Base-by-base conservation (phyloP, 305 asterid genomes). In the Fraxinus latifolia region DNA sequence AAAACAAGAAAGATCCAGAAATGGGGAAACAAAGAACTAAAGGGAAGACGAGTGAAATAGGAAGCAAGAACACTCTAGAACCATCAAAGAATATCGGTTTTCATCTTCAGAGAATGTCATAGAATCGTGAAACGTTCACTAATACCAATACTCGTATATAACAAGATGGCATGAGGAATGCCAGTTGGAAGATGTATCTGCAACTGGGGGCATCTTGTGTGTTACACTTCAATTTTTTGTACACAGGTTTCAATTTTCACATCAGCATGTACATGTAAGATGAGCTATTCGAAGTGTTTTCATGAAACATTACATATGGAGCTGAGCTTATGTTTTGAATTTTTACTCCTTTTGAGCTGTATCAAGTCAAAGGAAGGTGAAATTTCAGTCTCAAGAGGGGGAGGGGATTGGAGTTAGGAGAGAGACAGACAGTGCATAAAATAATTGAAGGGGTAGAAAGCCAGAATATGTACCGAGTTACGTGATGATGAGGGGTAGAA, bases 361-460 rank as follows among this genome's bases (percentile, higher is more conserved):
- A 65, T 29, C 37, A 17, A 15, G 77, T 80, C 70, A 67, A 17
- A 76, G 53, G 68, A 27, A 65, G 68, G 68, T 65, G 37, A 33
- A 76, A 39, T 76, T 37, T 65, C 29, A 44, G 39, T 62, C 55
- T 8, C 11, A 33, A 33, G 11, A 31, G 44, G 70, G 36, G 53
- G 74, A 60, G 77, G 80, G 27, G 84, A 19, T 25, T 60, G 44
- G 75, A 33, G 32, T 73, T 33, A 39, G 79, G 50, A 8, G 76
- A 36, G 70, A 7, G 37, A 25, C 34, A 25, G 34, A 2, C 7
- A 36, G 70, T 23, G 39, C n/a, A 44, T 14, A 58, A 81, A 29
- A 34, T 62, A 76, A 65, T 65, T 77, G 42, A 82, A 76, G 76
- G 62, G 68, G 23, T 34, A 17, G 23, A 60, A 58, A 81, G 9